Base-by-base conservation (phyloP, 768 basidiomycete genomes). In the Russula sp. region DNA sequence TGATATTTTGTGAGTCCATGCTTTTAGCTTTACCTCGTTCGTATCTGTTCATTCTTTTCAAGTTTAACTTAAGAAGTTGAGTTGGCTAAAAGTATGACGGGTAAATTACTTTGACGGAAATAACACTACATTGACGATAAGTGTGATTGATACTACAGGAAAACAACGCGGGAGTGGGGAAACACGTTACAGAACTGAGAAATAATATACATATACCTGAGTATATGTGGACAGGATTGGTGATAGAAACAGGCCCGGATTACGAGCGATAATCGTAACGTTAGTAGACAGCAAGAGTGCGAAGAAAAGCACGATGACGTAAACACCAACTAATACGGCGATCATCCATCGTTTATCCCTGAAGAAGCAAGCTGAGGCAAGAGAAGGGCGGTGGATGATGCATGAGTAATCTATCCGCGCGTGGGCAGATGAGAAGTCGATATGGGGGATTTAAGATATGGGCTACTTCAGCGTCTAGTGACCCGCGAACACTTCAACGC, bases 401-500 rank as follows among this genome's bases (percentile, higher is more conserved):
- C 36, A 36, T 24, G 1, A 1, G 18, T 20, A 38, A 46, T 2
- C 22, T 9, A 36, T 49, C 34, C 24, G 34, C 48, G 10, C 26
- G 58, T 18, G 24, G 20, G 11, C 9, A 9, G 44, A 49, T 36
- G 20, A 13, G 32, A 20, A 5, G 28, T 11, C 9, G 32, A 16
- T 59, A n/a, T 46, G 20, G 22, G 6, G 1, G 20, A 11, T 30
- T 32, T 7, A 0, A 14, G 6, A 30, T 10, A 24, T 1, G 6
- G 28, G 10, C 22, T 20, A 24, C 20, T 10, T 5, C 2, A 8
- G 22, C 34, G 11, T n/a, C 24, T 60, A 64, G 10, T 44, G 5
- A 16, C 20, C 26, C 6, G 38, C 38, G 42, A 65, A 65, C 5
- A 65, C 59, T 40, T 65, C 38, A 26, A 65, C 59, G 20, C 64